Conservation (phyloP, 2,329 filamentous ascomycete species). For the Claviceps sp. region DNA sequence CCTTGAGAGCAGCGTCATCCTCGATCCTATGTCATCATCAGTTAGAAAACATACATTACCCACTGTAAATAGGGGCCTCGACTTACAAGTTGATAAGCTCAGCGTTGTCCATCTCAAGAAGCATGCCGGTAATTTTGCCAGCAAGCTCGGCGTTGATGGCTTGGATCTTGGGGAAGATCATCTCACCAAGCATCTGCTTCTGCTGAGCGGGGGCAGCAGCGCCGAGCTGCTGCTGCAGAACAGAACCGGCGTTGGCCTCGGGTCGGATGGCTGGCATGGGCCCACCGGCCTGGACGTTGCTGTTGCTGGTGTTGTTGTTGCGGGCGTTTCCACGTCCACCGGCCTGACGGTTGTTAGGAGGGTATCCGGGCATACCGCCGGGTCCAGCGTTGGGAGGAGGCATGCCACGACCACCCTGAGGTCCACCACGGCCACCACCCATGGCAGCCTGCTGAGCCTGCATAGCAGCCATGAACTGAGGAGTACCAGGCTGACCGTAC, state of each 20-base stretch:
- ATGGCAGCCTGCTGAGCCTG: conserved; percentile 54
- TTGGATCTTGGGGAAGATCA: conserved; percentile 97
- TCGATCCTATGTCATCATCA: conserved; percentile 52
- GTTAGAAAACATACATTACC: neutral
- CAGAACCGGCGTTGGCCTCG: conserved; percentile 17
- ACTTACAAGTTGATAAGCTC: conserved; percentile 95
- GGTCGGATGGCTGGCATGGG: conserved; percentile 34
- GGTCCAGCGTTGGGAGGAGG: conserved; percentile 49
- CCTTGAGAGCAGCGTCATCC: conserved; percentile 75
- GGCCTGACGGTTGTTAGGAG: conserved; percentile 41
- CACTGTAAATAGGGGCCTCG: neutral
- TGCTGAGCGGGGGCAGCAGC: conserved; percentile 57
- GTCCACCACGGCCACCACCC: conserved; percentile 48
- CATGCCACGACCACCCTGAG: conserved; percentile 58
- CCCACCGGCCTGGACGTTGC: conserved; percentile 21
- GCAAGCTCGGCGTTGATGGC: conserved; percentile 88
- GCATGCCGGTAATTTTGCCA: conserved; percentile 99
- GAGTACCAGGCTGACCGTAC: conserved; percentile 68
- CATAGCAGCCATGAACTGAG: conserved; percentile 70
- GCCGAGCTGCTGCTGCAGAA: conserved; percentile 46
- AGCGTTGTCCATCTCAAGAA: conserved; percentile 95
- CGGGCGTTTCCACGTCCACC: conserved; percentile 30
- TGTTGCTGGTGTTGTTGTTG: conserved; percentile 11
- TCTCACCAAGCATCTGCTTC: conserved; percentile 97
- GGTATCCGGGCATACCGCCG: conserved; percentile 41